phyloP scores from a whole-genome alignment of 1,284 basidiomycete species.

The Takashimella tepidaria region DNA sequence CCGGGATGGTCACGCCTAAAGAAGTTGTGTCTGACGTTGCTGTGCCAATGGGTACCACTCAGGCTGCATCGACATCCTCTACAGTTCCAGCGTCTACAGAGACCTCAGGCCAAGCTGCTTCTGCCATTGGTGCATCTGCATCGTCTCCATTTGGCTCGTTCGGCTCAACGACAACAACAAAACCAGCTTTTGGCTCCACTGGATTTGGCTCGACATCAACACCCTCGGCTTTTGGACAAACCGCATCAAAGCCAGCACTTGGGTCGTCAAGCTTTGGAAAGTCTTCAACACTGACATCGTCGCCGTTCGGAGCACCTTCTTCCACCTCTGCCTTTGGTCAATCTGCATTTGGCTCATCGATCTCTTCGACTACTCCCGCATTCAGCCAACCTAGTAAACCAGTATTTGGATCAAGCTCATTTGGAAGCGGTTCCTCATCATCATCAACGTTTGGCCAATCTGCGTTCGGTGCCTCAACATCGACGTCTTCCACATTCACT shows the following conservation, averaged over 20 bases:
- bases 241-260: constrained; percentile 6
- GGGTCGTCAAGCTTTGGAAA: not conserved
- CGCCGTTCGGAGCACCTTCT: not conserved
- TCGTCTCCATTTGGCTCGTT: constrained; percentile 9
- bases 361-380: not conserved
- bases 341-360: constrained; percentile 20
- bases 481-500: constrained; percentile 7
- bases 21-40: constrained; percentile 12
- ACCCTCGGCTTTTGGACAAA: constrained; percentile 4
- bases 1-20: constrained; percentile 40
- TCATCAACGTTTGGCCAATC: constrained; percentile 16
- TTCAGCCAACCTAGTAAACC: constrained; percentile 14
- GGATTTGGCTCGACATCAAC: constrained; percentile 2
- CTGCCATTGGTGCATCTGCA: constrained; percentile 1
- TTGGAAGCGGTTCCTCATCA: not conserved
- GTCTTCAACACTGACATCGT: not conserved
- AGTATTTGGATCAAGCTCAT: constrained; percentile 11
- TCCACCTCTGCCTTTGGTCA: constrained; percentile 14
- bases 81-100: constrained; percentile 5
- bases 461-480: constrained; percentile 1
- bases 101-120: constrained; percentile 15
- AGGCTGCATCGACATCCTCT: not conserved
- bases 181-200: constrained; percentile 1
- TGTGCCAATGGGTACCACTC: not conserved
- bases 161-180: constrained; percentile 5